Base-by-base conservation (phyloP, 352 stramenopile genomes). In the Detonula confervacea region DNA sequence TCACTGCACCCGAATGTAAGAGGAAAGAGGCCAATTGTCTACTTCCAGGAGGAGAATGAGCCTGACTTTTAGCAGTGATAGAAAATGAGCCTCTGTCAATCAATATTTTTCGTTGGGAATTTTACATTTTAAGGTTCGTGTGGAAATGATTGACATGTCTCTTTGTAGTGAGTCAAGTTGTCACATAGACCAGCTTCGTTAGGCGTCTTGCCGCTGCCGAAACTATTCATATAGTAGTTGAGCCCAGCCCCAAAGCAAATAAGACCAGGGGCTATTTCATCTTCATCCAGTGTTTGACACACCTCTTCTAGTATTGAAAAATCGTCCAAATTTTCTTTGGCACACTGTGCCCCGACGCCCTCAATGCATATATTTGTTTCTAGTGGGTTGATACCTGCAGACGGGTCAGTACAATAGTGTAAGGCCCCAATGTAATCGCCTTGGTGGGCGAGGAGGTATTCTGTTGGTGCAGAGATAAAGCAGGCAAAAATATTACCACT, bases 261-360 rank as follows among this genome's bases (percentile, higher is more conserved):
- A 22, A 29, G 25, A 27, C 64, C 37, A n/a, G n/a, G n/a, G n/a
- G n/a, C n/a, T n/a, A n/a, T n/a, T 46, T 52, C 7, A 11, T 56
- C 14, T 56, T 73, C 37, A 27, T 55, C 22, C 11, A 76, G 18
- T 12, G 64, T 73, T 33, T 35, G 22, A 44, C 71, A 80, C 14
- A 68, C 60, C n/a, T 73, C 24, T 22, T 80, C 71, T n/a, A 63
- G 35, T 1, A 54, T 20, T 20, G 29, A 62, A 63, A 74, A 80
- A 67, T 80, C 49, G 0, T 68, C 33, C 60, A 80, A 59, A 25
- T 80, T 73, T 14, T 80, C 72, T 33, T 80, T 80, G 22, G 47
- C 62, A 44, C 46, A 66, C 18, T 80, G 72, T 33, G 37, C 59
- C 11, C 63, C 72, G 14, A 74, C 63, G 16, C 72, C 72, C 1